Evolutionary conservation across 2,329 filamentous ascomycete species (phyloP).

Genomic region (Curvularia spicifera): DNA sequence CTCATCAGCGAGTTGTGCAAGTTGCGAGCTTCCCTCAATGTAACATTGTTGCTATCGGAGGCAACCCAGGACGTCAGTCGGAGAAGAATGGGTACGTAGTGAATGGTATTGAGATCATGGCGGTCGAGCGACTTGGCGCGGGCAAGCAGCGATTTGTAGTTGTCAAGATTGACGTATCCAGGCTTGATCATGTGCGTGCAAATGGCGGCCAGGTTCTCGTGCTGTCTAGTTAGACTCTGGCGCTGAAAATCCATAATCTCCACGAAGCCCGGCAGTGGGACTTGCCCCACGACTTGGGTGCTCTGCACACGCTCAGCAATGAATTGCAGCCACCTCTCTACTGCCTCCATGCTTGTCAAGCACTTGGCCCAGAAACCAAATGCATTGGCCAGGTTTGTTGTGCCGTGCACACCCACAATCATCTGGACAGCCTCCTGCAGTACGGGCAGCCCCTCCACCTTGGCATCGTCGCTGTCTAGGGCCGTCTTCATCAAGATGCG

Average conservation of each 20-base stretch:
- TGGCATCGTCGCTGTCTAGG: conserved; percentile 51
- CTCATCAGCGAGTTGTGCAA: conserved; percentile 73
- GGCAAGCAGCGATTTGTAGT: conserved; percentile 75
- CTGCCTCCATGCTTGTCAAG: conserved; percentile 74
- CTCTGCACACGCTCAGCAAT: conserved; percentile 79
- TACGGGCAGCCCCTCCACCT: conserved; percentile 30
- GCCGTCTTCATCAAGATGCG: conserved; percentile 77
- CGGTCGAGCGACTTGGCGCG: conserved; percentile 73
- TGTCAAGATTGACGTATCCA: conserved; percentile 70
- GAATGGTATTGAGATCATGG: conserved; percentile 76
- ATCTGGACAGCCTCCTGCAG: conserved; percentile 39
- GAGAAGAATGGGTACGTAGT: conserved; percentile 81
- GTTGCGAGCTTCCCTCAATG: conserved; percentile 71
- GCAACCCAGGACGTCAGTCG: conserved; percentile 80
- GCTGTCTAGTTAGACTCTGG: conserved; percentile 81
- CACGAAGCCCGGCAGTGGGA: conserved; percentile 67
- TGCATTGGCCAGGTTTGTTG: conserved; percentile 59
- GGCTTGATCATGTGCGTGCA: conserved; percentile 79
- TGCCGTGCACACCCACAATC: conserved; percentile 63
- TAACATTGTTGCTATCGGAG: conserved; percentile 69
- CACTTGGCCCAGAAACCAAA: conserved; percentile 75
- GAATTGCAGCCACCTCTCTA: conserved; percentile 77
- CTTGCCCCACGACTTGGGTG: conserved; percentile 74
- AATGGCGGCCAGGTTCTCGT: conserved; percentile 85
- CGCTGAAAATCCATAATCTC: conserved; percentile 83